Conservation (phyloP, 768 basidiomycete genomes). For the Tricholoma matsutake region DNA sequence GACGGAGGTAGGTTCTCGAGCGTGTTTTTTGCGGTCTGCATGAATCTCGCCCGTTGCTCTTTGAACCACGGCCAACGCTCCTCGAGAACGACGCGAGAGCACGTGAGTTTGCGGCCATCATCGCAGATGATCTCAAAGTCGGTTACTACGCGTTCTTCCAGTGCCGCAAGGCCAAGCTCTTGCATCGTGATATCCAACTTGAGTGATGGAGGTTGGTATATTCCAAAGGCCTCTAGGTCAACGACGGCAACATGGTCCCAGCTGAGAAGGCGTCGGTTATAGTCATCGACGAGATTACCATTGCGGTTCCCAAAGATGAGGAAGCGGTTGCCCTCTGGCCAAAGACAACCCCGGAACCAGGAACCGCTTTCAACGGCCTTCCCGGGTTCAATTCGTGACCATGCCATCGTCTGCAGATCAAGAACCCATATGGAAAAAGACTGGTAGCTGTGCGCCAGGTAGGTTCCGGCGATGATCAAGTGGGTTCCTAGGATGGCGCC, state of each 20-base stretch:
- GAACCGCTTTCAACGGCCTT: conserved; percentile 83
- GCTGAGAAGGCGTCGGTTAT: conserved; percentile 84
- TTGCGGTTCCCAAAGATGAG: conserved; percentile 88
- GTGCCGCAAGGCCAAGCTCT: conserved; percentile 76
- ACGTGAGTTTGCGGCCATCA: conserved; percentile 79
- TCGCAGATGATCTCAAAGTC: conserved; percentile 95
- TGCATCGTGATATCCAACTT: conserved; percentile 72
- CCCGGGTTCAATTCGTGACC: conserved; percentile 88
- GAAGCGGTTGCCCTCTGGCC: conserved; percentile 81
- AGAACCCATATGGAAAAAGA: conserved; percentile 97
- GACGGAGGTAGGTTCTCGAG: conserved; percentile 60
- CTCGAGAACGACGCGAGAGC: conserved; percentile 81
- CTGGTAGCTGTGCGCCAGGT: conserved; percentile 90
- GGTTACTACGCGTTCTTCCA: conserved; percentile 77
- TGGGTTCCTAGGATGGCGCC: conserved; percentile 89
- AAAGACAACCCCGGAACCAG: conserved; percentile 92
- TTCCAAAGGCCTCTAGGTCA: conserved; percentile 92
- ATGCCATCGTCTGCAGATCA: conserved; percentile 76
- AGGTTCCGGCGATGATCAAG: conserved; percentile 93
- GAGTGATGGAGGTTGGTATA: conserved; percentile 82
- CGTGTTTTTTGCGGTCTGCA: conserved; percentile 53
- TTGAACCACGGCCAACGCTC: conserved; percentile 97
- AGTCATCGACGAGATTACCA: conserved; percentile 88
- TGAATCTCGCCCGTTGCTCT: conserved; percentile 58
- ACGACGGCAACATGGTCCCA: conserved; percentile 92